Base-by-base conservation (phyloP, 495 filamentous ascomycete genomes). In the Friedmanniomyces endolithicus region DNA sequence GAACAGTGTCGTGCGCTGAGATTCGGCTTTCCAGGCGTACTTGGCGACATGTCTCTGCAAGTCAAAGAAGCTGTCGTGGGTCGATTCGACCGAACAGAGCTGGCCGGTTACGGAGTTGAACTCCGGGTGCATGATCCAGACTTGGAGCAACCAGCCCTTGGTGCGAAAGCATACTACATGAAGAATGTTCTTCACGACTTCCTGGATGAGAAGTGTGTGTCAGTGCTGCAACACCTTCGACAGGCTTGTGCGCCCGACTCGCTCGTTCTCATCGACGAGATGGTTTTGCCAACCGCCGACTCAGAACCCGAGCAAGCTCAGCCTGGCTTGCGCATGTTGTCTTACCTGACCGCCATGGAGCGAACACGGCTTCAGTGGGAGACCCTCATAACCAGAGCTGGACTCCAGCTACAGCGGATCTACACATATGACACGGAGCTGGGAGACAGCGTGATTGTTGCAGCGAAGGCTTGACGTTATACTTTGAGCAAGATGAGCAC, bases 151-250 rank as follows among this genome's bases (percentile, higher is more conserved):
- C 48, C 23, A 3, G 7, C 35, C 12, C 37, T 24, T 22, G 72
- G 70, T 22, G 69, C 75, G 1, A 67, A 68, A 16, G 63, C 63
- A 0, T 78, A 78, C 52, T 78, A 75, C 52, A 52, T 76, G 31
- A 72, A 73, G 19, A 64, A 67, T 25, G 62, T 78, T 17, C 53
- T 79, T 9, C 74, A 77, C 53, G 70, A 77, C 61, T 72, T 63
- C 59, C 59, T 70, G 0, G 67, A 75, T 46, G 66, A 69, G 22
- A 66, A 71, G 45, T 67, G 65, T 34, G 31, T 67, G 7, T 57
- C 57, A 19, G 72, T 77, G 25, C 58, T 78, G 17, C 58, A 63
- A 48, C 61, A 69, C 16, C 48, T 71, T 24, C 63, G 57, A 19
- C 56, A 49, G 17, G 67, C 70, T 14, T 67, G 75, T 67, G 63